Evolutionary conservation across 148 eudicot genomes (phyloP).

Genomic region (Cornus florida): DNA sequence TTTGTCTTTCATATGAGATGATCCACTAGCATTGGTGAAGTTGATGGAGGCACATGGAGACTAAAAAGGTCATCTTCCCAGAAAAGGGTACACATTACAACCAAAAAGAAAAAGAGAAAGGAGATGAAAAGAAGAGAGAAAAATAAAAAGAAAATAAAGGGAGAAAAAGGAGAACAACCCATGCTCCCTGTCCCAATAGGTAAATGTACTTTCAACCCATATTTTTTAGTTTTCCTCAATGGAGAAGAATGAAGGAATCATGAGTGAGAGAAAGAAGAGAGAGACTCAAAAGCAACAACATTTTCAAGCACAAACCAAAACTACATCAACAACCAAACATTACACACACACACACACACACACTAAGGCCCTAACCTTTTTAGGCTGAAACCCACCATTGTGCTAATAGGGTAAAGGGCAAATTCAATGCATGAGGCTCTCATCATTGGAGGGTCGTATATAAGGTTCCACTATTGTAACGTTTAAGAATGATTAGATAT

Average conservation of each 20-base stretch:
- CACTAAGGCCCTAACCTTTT: too few species aligned
- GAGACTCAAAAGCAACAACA: not conserved
- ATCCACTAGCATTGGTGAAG: not conserved
- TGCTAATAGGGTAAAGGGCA: too few species aligned
- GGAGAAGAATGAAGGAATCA: not conserved
- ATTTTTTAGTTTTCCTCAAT: not conserved
- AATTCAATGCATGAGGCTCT: too few species aligned
- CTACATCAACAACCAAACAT: not conserved
- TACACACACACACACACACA: too few species aligned
- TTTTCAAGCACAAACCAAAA: not conserved
- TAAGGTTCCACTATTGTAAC: too few species aligned
- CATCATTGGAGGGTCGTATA: too few species aligned
- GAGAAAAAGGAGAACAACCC: slow-evolving; percentile 18
- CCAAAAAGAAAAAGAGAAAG: slow-evolving; percentile 11
- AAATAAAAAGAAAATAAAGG: not conserved
- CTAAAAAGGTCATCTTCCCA: slow-evolving; percentile 19
- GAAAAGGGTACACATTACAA: slow-evolving; percentile 13
- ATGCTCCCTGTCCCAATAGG: slow-evolving; percentile 10
- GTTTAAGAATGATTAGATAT: too few species aligned
- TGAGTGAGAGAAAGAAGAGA: not conserved
- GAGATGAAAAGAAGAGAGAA: not conserved
- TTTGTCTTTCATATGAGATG: slow-evolving; percentile 22
- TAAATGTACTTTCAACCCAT: not conserved
- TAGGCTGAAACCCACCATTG: too few species aligned
- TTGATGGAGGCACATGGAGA: slow-evolving; percentile 28